Percentiles rank a stretch among this genome's conserved stretches.
phyloP scores from a whole-genome alignment of 257 asterid genomes.

The Pogostemon cablin region DNA sequence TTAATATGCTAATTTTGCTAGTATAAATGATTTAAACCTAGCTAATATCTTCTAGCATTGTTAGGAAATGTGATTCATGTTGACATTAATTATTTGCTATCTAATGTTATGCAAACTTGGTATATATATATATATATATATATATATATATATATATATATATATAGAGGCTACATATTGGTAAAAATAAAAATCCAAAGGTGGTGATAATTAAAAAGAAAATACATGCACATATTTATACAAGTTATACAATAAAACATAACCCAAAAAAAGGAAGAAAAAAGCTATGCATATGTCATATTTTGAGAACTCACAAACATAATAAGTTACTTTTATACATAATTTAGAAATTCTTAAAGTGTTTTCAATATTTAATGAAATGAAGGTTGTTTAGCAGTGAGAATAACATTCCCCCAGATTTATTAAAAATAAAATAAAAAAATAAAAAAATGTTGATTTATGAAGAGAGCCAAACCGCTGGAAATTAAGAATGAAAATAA shows the following conservation, averaged over 20 bases:
- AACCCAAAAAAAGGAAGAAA: neutral
- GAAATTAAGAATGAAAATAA: constrained; percentile 21
- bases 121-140: too few species aligned
- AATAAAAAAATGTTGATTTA: neutral
- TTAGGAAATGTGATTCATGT: neutral
- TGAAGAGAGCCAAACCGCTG: constrained; percentile 11
- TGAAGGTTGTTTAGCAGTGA: too few species aligned
- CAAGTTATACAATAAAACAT: neutral
- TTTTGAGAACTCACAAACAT: neutral
- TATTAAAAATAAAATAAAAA: neutral
- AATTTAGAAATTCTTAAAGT: too few species aligned
- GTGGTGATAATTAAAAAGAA: too few species aligned
- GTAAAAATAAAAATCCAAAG: too few species aligned
- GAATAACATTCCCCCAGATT: too few species aligned
- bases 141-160: too few species aligned
- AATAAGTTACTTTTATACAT: neutral
- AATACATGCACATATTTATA: too few species aligned
- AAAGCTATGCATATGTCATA: neutral
- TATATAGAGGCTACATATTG: too few species aligned
- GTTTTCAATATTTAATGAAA: too few species aligned
- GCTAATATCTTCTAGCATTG: neutral
- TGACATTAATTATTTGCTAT: too few species aligned
- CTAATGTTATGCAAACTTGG: neutral
- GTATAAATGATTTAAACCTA: too few species aligned
- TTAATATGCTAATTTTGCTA: neutral